Evolutionary conservation across 2,329 filamentous ascomycete species (phyloP).

Genomic region (Pestalotiopsis sp.): DNA sequence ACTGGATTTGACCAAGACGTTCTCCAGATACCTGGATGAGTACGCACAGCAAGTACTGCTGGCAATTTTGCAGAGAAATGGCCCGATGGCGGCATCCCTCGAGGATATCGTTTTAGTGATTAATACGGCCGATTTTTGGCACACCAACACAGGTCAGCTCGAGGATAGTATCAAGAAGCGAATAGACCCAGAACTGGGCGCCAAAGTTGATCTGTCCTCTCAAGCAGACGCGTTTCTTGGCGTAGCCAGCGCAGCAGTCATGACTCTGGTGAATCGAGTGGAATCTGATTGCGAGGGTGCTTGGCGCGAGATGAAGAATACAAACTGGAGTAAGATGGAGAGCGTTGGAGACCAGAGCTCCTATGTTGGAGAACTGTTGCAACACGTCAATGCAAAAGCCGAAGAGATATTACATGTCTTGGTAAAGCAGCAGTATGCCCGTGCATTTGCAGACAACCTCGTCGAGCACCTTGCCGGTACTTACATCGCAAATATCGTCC

Average conservation of each 20-base stretch:
- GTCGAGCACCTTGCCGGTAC: conserved; percentile 81
- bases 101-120: conserved; percentile 85
- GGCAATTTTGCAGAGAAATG: conserved; percentile 65
- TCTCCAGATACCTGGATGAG: conserved; percentile 92
- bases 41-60: conserved; percentile 93
- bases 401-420: conserved; percentile 76
- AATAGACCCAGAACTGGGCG: conserved; percentile 77
- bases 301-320: conserved; percentile 98
- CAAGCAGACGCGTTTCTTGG: conserved; percentile 96
- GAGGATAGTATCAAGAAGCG: conserved; percentile 93
- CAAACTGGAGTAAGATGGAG: conserved; percentile 92
- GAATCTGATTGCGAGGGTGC: conserved; percentile 81
- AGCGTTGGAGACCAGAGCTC: conserved; percentile 91
- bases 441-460: conserved; percentile 95
- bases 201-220: conserved; percentile 83
- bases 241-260: conserved; percentile 85
- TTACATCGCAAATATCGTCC: conserved; percentile 83
- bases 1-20: conserved; percentile 79
- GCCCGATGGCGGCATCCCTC: conserved; percentile 54
- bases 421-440: conserved; percentile 89
- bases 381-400: conserved; percentile 70
- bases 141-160: conserved; percentile 87
- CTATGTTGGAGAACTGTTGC: conserved; percentile 83
- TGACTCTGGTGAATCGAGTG: conserved; percentile 81
- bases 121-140: conserved; percentile 98